Evolutionary conservation across 1,284 basidiomycete genomes (phyloP).

Genomic region (Violaceomyces palustris): DNA sequence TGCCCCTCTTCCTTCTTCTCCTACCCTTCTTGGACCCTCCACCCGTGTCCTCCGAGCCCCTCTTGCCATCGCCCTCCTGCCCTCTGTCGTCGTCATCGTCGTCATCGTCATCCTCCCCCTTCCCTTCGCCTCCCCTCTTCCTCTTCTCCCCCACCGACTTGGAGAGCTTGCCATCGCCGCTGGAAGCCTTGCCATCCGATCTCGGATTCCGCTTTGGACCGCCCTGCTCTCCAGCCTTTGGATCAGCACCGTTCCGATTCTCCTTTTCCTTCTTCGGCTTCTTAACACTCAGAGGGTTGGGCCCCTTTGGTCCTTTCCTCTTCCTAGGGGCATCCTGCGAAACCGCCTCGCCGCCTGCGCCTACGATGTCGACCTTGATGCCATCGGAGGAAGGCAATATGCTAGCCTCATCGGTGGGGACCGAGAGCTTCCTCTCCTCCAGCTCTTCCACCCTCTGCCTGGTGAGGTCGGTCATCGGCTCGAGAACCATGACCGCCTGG

Average conservation of each 20-base stretch:
- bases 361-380: conserved; percentile 23
- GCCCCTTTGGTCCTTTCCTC: conserved; percentile 60
- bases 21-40: too few relatives aligned
- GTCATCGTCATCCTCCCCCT: background rate
- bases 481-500: conserved; percentile 48
- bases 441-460: conserved; percentile 23
- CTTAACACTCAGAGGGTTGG: conserved; percentile 87
- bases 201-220: too few relatives aligned
- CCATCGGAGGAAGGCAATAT: conserved; percentile 7
- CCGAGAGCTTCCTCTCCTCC: conserved; percentile 28
- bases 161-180: too few relatives aligned
- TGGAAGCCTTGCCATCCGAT: too few relatives aligned
- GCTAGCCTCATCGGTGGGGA: conserved; percentile 15
- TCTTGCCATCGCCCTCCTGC: background rate
- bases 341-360: conserved; percentile 2
- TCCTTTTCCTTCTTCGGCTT: conserved; percentile 59
- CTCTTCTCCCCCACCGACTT: background rate
- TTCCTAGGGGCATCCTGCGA: background rate
- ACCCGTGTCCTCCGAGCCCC: too few relatives aligned
- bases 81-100: background rate
- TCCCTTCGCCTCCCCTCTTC: background rate
- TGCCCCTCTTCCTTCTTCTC: too few relatives aligned
- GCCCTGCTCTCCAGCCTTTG: too few relatives aligned
- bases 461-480: conserved; percentile 47
- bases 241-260: background rate